Conservation (phyloP, 208 protist genomes). For the Trichomonas vaginalis region DNA sequence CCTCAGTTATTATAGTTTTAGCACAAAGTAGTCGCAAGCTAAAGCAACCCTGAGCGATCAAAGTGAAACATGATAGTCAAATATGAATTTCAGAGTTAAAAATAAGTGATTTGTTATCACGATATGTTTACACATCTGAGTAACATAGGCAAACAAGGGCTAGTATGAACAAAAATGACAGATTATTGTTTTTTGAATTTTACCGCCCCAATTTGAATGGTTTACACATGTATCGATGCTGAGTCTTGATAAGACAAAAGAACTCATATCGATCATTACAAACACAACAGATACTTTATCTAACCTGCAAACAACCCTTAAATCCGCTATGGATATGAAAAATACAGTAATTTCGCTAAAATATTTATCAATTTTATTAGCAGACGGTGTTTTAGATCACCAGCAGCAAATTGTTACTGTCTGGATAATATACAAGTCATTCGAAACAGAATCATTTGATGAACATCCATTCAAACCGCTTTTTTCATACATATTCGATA, state of each 20-base stretch:
- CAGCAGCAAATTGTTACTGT: background rate
- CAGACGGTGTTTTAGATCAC: background rate
- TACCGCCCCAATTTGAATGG: too few species aligned
- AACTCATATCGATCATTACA: background rate
- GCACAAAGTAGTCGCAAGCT: too few species aligned
- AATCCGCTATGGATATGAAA: background rate
- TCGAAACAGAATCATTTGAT: background rate
- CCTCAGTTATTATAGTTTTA: too few species aligned
- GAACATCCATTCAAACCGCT: background rate
- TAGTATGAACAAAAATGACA: too few species aligned
- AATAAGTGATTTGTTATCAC: too few species aligned
- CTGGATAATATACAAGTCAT: background rate
- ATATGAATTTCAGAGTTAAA: too few species aligned
- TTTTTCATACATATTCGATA: background rate
- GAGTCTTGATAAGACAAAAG: background rate
- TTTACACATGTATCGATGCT: background rate
- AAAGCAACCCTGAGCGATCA: too few species aligned
- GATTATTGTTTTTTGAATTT: too few species aligned
- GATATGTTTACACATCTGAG: too few species aligned
- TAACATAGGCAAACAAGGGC: too few species aligned
- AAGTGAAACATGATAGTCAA: too few species aligned
- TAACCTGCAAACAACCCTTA: background rate
- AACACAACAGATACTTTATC: background rate
- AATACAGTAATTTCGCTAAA: background rate
- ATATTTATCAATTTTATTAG: background rate